phyloP scores from a whole-genome alignment of 2,329 filamentous ascomycete genomes.

The Penicillium sp. region DNA sequence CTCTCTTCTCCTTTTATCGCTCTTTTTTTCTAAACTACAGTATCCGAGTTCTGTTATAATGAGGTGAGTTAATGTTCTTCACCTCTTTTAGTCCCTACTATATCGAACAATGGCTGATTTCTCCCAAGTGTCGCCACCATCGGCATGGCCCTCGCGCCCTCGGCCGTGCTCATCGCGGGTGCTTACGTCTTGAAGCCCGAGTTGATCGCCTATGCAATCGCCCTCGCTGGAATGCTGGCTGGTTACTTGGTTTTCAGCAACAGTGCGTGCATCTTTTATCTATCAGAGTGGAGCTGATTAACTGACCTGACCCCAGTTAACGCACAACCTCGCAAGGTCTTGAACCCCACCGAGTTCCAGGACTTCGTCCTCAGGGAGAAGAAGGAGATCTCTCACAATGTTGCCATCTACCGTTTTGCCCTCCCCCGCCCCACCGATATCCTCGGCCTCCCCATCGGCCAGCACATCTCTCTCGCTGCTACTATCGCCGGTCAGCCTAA shows the following conservation, averaged over 20 bases:
- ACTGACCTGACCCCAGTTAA: conserved; percentile 12
- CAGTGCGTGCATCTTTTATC: conserved; percentile 55
- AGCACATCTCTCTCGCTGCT: conserved; percentile 96
- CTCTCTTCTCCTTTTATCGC: conserved; percentile 5
- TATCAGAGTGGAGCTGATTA: background rate
- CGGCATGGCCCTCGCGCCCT: conserved; percentile 80
- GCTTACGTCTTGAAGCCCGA: conserved; percentile 75
- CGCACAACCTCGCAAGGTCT: conserved; percentile 71
- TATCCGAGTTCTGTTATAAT: conserved; percentile 17
- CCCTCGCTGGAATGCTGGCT: conserved; percentile 64
- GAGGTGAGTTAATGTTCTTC: conserved; percentile 26
- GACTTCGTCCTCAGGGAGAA: conserved; percentile 92
- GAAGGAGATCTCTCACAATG: conserved; percentile 95
- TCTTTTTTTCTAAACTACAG: background rate
- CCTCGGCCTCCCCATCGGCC: conserved; percentile 94
- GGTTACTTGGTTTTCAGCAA: conserved; percentile 69
- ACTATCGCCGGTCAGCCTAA: conserved; percentile 72
- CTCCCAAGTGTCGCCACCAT: conserved; percentile 52
- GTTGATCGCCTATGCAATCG: conserved; percentile 69
- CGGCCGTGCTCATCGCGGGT: conserved; percentile 72
- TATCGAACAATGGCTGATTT: conserved; percentile 13
- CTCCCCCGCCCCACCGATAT: conserved; percentile 75
- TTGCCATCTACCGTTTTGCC: conserved; percentile 94
- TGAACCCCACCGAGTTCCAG: conserved; percentile 86
- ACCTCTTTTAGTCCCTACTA: background rate